Conservation (phyloP, 2,329 filamentous ascomycete genomes). For the Fusarium circinatum region DNA sequence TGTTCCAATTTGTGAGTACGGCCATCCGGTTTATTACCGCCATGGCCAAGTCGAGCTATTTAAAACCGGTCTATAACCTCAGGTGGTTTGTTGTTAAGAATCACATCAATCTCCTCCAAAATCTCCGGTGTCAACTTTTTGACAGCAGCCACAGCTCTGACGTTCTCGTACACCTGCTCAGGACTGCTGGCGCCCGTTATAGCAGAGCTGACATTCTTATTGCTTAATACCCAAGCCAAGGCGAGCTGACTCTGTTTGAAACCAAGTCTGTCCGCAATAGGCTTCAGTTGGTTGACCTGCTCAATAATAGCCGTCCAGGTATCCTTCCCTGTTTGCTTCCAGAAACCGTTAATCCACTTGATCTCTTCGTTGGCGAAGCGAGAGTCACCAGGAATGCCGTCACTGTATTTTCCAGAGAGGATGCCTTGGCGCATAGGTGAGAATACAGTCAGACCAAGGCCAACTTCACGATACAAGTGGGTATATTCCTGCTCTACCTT, state of each 20-base stretch:
- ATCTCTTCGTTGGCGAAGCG: constrained; percentile 66
- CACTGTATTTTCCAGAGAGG: constrained; percentile 74
- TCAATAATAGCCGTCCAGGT: constrained; percentile 66
- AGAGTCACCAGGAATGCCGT: constrained; percentile 69
- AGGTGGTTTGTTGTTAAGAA: constrained; percentile 68
- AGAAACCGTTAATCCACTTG: constrained; percentile 64
- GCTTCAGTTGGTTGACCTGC: constrained; percentile 67
- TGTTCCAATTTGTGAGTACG: not conserved
- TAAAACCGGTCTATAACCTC: constrained; percentile 47
- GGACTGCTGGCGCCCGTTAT: constrained; percentile 69
- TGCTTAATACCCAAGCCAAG: constrained; percentile 71
- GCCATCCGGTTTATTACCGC: not conserved
- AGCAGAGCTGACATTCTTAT: constrained; percentile 69
- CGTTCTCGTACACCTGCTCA: constrained; percentile 70
- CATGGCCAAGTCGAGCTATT: not conserved
- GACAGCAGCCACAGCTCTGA: constrained; percentile 61
- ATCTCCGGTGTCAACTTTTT: constrained; percentile 69
- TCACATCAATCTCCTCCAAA: constrained; percentile 67
- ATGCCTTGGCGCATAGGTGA: constrained; percentile 68
- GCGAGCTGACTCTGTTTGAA: constrained; percentile 67
- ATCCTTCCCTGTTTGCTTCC: constrained; percentile 61
- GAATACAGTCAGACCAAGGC: constrained; percentile 71
- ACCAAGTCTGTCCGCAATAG: constrained; percentile 72
- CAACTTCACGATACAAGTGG: constrained; percentile 68
- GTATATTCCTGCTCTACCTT: constrained; percentile 72